Percentiles rank a stretch among this genome's conserved stretches.
These are phyloP conservation scores for Forsythia viridissima DNA, from an alignment of 257 asterid species.

Conservation along the genomic window DNA sequence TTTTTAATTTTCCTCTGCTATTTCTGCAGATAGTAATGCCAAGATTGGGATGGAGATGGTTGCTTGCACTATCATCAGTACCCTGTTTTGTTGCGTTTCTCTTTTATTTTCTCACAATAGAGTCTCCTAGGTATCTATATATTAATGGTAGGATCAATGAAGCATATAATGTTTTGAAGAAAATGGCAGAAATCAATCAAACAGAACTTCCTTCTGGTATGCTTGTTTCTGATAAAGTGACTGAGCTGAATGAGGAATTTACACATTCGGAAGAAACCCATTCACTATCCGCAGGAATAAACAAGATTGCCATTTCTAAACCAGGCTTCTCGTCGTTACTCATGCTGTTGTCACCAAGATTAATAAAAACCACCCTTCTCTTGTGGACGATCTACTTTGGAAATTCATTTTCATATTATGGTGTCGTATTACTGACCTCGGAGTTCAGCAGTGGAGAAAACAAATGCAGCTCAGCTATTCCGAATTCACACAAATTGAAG, in stretches of 20 bases:
- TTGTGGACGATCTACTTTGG: constrained; percentile 55
- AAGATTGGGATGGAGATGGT: constrained; percentile 78
- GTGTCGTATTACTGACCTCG: constrained; percentile 58
- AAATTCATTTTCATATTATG: constrained; percentile 57
- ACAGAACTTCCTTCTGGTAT: constrained; percentile 57
- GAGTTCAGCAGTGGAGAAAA: constrained; percentile 47
- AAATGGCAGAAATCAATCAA: constrained; percentile 48
- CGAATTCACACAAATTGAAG: constrained; percentile 1
- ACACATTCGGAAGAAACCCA: constrained; percentile 28
- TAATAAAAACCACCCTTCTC: constrained; percentile 57
- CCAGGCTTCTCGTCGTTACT: constrained; percentile 37
- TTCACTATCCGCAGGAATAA: constrained; percentile 31
- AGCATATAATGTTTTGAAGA: constrained; percentile 47
- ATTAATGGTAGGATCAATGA: constrained; percentile 48
- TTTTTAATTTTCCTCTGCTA: not conserved
- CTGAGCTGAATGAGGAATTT: constrained; percentile 29
- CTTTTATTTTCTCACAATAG: constrained; percentile 53
- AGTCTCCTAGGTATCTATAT: constrained; percentile 71
- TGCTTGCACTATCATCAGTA: constrained; percentile 64
- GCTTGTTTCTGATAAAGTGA: constrained; percentile 43
- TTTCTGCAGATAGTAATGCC: constrained; percentile 62
- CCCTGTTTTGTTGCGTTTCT: constrained; percentile 61
- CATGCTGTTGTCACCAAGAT: constrained; percentile 45
- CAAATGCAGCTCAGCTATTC: constrained; percentile 29
- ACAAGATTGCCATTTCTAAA: constrained; percentile 18